phyloP scores from a whole-genome alignment of 2,329 filamentous ascomycete species.

The Arthrinium puccinioides region DNA sequence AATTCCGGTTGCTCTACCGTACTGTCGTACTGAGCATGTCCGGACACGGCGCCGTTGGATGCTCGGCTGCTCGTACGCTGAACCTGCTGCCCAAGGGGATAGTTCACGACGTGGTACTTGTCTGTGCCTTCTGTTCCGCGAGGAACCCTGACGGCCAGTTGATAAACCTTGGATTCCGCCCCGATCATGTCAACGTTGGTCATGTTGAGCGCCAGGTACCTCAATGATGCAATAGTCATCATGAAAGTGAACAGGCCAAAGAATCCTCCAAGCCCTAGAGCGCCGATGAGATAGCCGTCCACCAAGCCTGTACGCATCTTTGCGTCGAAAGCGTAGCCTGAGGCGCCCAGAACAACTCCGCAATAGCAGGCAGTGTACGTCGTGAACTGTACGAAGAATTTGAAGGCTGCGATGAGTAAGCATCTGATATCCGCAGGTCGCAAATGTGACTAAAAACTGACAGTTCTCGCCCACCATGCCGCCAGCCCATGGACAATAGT shows the following conservation, averaged over 20 bases:
- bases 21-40: no score
- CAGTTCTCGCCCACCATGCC: slow-evolving; percentile 80
- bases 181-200: slow-evolving; percentile 79
- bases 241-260: slow-evolving; percentile 75
- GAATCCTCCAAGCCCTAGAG: slow-evolving; percentile 58
- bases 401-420: slow-evolving; percentile 54
- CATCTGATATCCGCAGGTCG: slow-evolving; percentile 4
- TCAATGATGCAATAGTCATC: slow-evolving; percentile 68
- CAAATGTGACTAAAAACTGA: slow-evolving; percentile 24
- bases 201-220: slow-evolving; percentile 64
- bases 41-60: no score
- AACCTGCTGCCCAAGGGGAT: slow-evolving; percentile 38
- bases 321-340: slow-evolving; percentile 56
- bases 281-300: slow-evolving; percentile 59
- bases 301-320: slow-evolving; percentile 33
- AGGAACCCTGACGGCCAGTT: slow-evolving; percentile 68
- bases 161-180: slow-evolving; percentile 53
- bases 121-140: slow-evolving; percentile 32
- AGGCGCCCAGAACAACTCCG: slow-evolving; percentile 52
- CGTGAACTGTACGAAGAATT: slow-evolving; percentile 87
- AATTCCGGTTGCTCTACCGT: no score
- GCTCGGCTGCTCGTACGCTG: no score
- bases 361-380: slow-evolving; percentile 66
- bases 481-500: slow-evolving; percentile 96
- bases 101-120: slow-evolving; percentile 46